Base-by-base conservation (phyloP, 2,329 filamentous ascomycete species). In the Nemania serpens region DNA sequence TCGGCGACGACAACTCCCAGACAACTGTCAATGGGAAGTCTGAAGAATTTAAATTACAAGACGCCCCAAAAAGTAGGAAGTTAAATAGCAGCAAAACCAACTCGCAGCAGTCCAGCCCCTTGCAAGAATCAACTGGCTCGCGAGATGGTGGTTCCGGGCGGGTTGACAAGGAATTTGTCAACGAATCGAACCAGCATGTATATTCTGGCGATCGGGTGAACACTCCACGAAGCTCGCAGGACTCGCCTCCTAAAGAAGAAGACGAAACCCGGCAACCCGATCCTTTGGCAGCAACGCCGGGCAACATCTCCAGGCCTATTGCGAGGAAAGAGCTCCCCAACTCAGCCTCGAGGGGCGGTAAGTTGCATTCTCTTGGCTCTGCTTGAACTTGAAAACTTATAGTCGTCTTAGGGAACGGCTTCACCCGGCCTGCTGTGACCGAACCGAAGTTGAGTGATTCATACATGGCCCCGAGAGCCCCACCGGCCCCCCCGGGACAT, bases 1-100 rank as follows among this genome's bases (percentile, higher is more conserved):
- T 60, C 1, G 65, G 68, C 1, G 81, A 84, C 12, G 79, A 81
- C 2, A 75, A 71, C 55, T 63, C 73, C 7, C 72, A 73, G 51
- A 79, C 76, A 53, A 45, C 67, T n/a, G 58, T 73, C 0, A 80
- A 76, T 63, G 74, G 75, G 36, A 79, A 74, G 57, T 64, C 68
- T 15, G 88, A 91, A 12, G 86, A 87, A 29, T 93, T 93, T 76
- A 91, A 89, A 75, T 76, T 95, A 45, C 91, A 94, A 71, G 91
- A 96, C 50, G 91, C 90, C 1, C 91, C 92, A 0, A 90, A 88
- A 75, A 84, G 81, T 69, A 85, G 84, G 69, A 82, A 80, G 69
- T 63, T 75, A 15, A 75, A 75, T 58, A 74, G 78, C 3, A 76
- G 78, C 3, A 76, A 80, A 56, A 78, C 75, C 66, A 78, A 77